Evolutionary conservation across 2,329 filamentous ascomycete genomes (phyloP), one percentile per base, ranked within the genome.

Genomic region (Trichoderma simmonsii): DNA sequence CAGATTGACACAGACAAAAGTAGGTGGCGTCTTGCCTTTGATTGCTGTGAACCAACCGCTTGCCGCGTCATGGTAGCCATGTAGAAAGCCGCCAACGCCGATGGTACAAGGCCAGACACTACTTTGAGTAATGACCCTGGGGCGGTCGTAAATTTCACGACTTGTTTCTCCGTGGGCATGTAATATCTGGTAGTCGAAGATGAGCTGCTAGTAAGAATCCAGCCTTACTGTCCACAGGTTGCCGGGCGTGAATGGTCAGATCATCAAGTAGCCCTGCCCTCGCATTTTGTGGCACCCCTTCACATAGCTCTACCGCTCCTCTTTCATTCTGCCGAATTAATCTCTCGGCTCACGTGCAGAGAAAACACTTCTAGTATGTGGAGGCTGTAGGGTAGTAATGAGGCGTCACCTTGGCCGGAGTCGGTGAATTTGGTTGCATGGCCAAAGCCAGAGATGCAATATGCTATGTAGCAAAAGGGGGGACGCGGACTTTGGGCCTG

Each of bases 11-110:
- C 63, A 26, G 39, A 15, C 43, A 34, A 54, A 54, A 34, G 57
- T 32, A 48, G 24, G 65, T 68, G 65, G 65, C 65, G 65, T 60
- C 54, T 68, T 68, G 28, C 65, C 34, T 68, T 51, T 69, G 36
- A 48, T 34, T 34, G 56, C 65, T 48, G 26, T 61, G 54, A 61
- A 18, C 66, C 28, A 60, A 69, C 66, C 36, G 56, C 56, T 59
- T 34, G 66, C 36, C 24, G 54, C 28, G 24, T 60, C 34, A 59
- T 12, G 30, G 51, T 30, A 67, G 64, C 43, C 48, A 66, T 54
- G 43, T 30, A 54, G 30, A 66, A 21, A 34, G 51, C 63, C 14
- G 28, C 63, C 63, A 56, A 48, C 30, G 28, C 63, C 30, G 21
- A 34, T 7, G 6, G 26, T 11, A 30, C 18, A 9, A 21, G 26